These are phyloP conservation scores for Coemansia umbellata DNA, from an alignment of 192 early-diverging fungal species.

Conservation along the genomic window DNA sequence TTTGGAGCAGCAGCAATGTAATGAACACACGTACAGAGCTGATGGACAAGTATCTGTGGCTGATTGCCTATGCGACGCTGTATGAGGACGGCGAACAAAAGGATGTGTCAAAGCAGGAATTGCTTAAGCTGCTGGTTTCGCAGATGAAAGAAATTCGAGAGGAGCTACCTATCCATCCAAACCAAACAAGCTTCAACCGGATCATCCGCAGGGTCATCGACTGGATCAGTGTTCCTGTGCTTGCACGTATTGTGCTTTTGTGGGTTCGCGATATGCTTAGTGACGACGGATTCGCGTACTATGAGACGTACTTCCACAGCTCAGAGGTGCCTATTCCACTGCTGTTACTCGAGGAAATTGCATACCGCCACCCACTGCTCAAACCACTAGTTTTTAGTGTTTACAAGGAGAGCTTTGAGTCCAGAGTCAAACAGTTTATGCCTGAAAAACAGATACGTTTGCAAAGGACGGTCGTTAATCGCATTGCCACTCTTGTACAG, in stretches of 20 bases:
- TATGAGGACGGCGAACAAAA: slow-evolving; percentile 1
- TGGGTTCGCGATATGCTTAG: slow-evolving; percentile 64
- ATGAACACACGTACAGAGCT: slow-evolving; percentile 17
- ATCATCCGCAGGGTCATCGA: slow-evolving; percentile 23
- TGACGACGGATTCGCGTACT: slow-evolving; percentile 57
- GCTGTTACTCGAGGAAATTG: slow-evolving; percentile 73
- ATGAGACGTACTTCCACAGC: slow-evolving; percentile 65
- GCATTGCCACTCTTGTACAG: slow-evolving; percentile 64
- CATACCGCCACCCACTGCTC: slow-evolving; percentile 65
- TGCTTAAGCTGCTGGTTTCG: slow-evolving; percentile 16
- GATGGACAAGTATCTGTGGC: slow-evolving; percentile 39
- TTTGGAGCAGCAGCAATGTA: slow-evolving; percentile 17
- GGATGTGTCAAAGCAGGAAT: neutral
- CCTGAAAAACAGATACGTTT: slow-evolving; percentile 64
- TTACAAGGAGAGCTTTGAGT: slow-evolving; percentile 57
- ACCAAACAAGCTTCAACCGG: slow-evolving; percentile 23
- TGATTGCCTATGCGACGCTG: slow-evolving; percentile 34
- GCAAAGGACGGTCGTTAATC: slow-evolving; percentile 64
- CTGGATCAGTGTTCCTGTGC: slow-evolving; percentile 32
- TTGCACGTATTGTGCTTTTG: slow-evolving; percentile 40
- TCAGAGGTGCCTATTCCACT: slow-evolving; percentile 59
- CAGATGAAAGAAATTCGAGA: slow-evolving; percentile 30
- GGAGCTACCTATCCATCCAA: slow-evolving; percentile 24
- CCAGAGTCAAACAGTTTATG: slow-evolving; percentile 52
- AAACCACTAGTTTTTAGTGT: slow-evolving; percentile 61